Evolutionary conservation across 108 stramenopile genomes (phyloP).

Genomic region (Nitzschia putrida): DNA sequence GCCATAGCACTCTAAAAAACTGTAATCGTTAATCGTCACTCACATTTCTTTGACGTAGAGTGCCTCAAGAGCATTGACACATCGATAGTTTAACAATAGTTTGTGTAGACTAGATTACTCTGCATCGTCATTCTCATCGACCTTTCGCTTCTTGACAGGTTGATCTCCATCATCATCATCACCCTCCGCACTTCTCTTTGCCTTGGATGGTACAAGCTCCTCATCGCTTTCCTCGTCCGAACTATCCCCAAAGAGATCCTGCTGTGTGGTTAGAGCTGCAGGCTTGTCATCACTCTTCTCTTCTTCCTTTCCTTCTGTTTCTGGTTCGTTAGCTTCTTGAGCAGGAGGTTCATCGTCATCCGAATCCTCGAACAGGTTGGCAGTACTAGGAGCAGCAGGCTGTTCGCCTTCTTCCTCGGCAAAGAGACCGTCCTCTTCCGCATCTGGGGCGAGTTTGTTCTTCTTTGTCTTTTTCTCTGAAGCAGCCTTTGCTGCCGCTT

Average conservation of each 20-base stretch:
- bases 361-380: slow-evolving; percentile 69
- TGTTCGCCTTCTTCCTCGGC: slow-evolving; percentile 50
- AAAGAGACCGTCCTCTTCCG: slow-evolving; percentile 53
- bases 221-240: slow-evolving; percentile 59
- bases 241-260: slow-evolving; percentile 75
- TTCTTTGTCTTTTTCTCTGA: slow-evolving; percentile 51
- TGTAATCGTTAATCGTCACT: no score
- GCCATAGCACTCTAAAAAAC: no score
- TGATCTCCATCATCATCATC: slow-evolving; percentile 26
- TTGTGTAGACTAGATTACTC: no score
- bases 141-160: slow-evolving; percentile 26
- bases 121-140: slow-evolving; percentile 5
- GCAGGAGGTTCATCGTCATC: slow-evolving; percentile 45
- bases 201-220: slow-evolving; percentile 37
- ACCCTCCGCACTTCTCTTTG: slow-evolving; percentile 29
- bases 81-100: no score
- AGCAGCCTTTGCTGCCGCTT: slow-evolving; percentile 46
- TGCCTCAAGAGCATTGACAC: no score
- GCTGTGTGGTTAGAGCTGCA: slow-evolving; percentile 39
- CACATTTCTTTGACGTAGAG: no score
- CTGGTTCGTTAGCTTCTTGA: slow-evolving; percentile 2
- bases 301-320: slow-evolving; percentile 15
- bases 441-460: slow-evolving; percentile 37
- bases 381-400: slow-evolving; percentile 32
- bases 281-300: slow-evolving; percentile 38